A percentile compares a stretch with the other conserved stretches of the same genome.
Conservation (phyloP, 164 flowering plant species). For the Macadamia integrifolia region DNA sequence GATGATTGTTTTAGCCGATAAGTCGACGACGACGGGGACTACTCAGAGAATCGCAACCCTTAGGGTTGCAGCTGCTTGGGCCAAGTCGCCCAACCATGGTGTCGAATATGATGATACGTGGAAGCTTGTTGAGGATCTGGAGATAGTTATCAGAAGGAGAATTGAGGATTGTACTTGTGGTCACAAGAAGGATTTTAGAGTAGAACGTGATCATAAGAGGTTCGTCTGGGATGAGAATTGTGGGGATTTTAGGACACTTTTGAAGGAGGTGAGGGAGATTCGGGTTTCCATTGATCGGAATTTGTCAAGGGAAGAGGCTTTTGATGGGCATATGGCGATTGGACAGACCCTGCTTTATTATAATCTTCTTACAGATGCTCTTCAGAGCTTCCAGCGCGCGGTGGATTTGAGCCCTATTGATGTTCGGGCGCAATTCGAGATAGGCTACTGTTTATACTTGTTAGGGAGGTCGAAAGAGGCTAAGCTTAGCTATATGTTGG, state of each 20-base stretch:
- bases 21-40: slow-evolving; percentile 30
- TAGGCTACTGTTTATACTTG: slow-evolving; percentile 74
- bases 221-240: slow-evolving; percentile 78
- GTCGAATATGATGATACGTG: slow-evolving; percentile 90
- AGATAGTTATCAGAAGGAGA: slow-evolving; percentile 74
- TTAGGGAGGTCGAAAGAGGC: slow-evolving; percentile 61
- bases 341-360: slow-evolving; percentile 87
- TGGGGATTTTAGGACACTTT: slow-evolving; percentile 55
- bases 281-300: slow-evolving; percentile 73
- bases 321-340: slow-evolving; percentile 96
- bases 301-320: slow-evolving; percentile 80
- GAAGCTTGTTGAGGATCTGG: slow-evolving; percentile 93
- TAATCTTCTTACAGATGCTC: slow-evolving; percentile 68
- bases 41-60: slow-evolving; percentile 52
- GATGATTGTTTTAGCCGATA: slow-evolving; percentile 37
- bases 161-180: slow-evolving; percentile 38
- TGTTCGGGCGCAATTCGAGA: slow-evolving; percentile 85
- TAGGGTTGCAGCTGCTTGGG: slow-evolving; percentile 65
- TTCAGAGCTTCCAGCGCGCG: slow-evolving; percentile 87
- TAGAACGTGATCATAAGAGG: slow-evolving; percentile 62
- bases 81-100: slow-evolving; percentile 86
- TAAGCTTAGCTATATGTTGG: slow-evolving; percentile 67
- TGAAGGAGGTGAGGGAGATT: slow-evolving; percentile 73
- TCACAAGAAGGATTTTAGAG: slow-evolving; percentile 73
- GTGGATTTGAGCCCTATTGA: slow-evolving; percentile 83